Percentiles rank a stretch among this genome's conserved stretches.
These are phyloP conservation scores for Lecanicillium sp. DNA, from an alignment of 2,329 filamentous ascomycete species.

Conservation along the genomic window DNA sequence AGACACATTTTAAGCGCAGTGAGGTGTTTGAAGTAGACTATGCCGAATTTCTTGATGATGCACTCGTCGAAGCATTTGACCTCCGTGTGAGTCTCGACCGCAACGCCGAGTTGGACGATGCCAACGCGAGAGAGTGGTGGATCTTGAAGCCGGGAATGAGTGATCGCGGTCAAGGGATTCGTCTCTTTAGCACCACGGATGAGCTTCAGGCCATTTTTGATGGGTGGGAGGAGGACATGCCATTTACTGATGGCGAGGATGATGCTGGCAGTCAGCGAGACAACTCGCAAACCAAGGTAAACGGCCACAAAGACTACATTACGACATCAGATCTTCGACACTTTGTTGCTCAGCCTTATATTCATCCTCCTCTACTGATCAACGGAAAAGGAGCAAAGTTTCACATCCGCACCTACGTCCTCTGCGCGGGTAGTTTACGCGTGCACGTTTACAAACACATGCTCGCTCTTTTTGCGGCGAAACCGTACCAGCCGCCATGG, in stretches of 20 bases:
- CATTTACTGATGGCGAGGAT: slow-evolving; percentile 58
- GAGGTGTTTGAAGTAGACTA: slow-evolving; percentile 94
- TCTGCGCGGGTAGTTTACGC: slow-evolving; percentile 67
- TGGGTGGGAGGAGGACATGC: slow-evolving; percentile 68
- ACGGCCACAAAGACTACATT: slow-evolving; percentile 44
- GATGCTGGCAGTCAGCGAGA: slow-evolving; percentile 33
- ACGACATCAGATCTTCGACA: slow-evolving; percentile 87
- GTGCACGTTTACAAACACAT: slow-evolving; percentile 85
- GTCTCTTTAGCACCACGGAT: slow-evolving; percentile 77
- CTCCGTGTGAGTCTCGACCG: slow-evolving; percentile 66
- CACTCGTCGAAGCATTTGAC: slow-evolving; percentile 83
- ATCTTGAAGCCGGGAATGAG: slow-evolving; percentile 98
- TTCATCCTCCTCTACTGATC: slow-evolving; percentile 71
- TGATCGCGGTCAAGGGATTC: slow-evolving; percentile 87
- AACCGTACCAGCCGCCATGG: slow-evolving; percentile 61
- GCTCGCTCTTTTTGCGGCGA: slow-evolving; percentile 84
- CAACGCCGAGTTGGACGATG: slow-evolving; percentile 38
- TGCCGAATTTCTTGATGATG: slow-evolving; percentile 92
- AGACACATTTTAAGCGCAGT: slow-evolving; percentile 62
- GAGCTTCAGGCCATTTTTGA: slow-evolving; percentile 86
- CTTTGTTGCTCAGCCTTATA: slow-evolving; percentile 93
- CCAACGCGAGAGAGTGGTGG: slow-evolving; percentile 71
- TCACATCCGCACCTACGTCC: slow-evolving; percentile 86
- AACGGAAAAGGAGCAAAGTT: slow-evolving; percentile 70
- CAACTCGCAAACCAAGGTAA: slow-evolving; percentile 21